These are phyloP conservation scores for Emergomyces pasteurianus DNA, from an alignment of 2,329 filamentous ascomycete genomes.

Conservation along the genomic window DNA sequence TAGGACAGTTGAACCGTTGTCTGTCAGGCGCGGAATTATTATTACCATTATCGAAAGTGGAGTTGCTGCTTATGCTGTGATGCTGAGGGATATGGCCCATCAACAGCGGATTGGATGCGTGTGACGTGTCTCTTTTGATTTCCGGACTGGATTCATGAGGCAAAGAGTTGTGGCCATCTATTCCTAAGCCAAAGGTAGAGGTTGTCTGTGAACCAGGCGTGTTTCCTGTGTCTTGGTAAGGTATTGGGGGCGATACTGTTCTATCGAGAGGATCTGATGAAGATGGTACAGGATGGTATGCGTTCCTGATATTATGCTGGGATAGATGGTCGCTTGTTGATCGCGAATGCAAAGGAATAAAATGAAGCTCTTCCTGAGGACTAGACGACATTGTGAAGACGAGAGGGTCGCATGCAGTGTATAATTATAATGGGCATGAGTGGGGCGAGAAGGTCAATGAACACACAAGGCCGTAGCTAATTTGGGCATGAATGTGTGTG, in stretches of 20 bases:
- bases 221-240: not conserved
- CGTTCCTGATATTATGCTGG: not conserved
- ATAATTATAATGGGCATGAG: not conserved
- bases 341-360: not conserved
- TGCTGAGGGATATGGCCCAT: not conserved
- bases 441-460: not conserved
- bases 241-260: not conserved
- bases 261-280: not conserved
- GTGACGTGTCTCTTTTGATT: not conserved
- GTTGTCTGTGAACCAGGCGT: not conserved
- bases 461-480: not conserved
- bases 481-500: not conserved
- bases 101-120: not conserved
- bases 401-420: not conserved
- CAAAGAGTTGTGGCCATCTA: not conserved
- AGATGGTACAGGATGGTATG: not conserved
- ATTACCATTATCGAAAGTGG: not conserved
- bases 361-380: not conserved
- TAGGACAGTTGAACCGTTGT: conserved; percentile 18
- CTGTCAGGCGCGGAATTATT: no score
- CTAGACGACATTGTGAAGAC: not conserved
- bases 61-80: not conserved
- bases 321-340: not conserved
- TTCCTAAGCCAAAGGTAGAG: not conserved
- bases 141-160: not conserved